phyloP scores from a whole-genome alignment of 2,329 filamentous ascomycete genomes.

The Ophiostoma sp. region DNA sequence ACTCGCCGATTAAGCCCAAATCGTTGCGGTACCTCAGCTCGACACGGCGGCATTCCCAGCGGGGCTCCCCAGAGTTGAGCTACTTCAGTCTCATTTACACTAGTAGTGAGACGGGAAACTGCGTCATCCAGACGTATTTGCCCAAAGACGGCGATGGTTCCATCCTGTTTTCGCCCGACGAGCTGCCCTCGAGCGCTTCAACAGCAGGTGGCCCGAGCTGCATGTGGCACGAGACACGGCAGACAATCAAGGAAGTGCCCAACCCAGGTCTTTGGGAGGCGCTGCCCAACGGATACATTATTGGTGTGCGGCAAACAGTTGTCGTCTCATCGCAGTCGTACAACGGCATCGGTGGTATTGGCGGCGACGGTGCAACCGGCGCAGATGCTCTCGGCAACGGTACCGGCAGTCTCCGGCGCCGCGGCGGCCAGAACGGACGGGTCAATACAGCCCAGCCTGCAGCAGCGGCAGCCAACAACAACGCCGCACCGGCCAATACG shows the following conservation, averaged over 20 bases:
- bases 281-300: conserved; percentile 58
- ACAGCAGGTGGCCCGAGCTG: conserved; percentile 47
- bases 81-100: conserved; percentile 67
- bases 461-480: neutral
- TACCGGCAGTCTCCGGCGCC: conserved; percentile 27
- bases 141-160: conserved; percentile 53
- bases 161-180: conserved; percentile 60
- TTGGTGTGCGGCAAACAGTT: conserved; percentile 58
- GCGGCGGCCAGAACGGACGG: neutral
- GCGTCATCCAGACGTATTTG: conserved; percentile 65
- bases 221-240: conserved; percentile 53
- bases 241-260: conserved; percentile 54
- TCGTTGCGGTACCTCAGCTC: conserved; percentile 63
- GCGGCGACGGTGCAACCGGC: neutral
- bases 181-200: conserved; percentile 35
- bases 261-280: conserved; percentile 67
- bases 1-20: conserved; percentile 55
- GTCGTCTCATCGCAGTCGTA: conserved; percentile 4
- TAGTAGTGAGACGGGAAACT: conserved; percentile 58
- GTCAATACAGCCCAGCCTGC: neutral
- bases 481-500: neutral
- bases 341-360: neutral
- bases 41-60: conserved; percentile 51
- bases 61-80: conserved; percentile 57
- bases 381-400: conserved; percentile 16